Evolutionary conservation across 208 protist genomes (phyloP), one percentile per base, ranked within the genome.

Genomic region (Phytomonas francai): DNA sequence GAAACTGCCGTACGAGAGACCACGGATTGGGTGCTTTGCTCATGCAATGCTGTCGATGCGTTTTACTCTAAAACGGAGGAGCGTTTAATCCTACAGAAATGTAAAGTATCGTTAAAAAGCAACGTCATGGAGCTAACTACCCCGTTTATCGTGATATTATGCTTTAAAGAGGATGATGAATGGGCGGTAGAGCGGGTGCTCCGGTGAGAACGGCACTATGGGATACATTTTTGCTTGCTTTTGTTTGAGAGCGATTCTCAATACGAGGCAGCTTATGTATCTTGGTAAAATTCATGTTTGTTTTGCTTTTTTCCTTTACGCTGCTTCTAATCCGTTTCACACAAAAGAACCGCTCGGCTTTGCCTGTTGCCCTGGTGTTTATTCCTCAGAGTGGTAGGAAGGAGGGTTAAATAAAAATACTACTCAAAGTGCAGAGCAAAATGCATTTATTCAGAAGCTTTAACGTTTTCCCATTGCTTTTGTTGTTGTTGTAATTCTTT

Each of bases 1-100:
- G 83, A 87, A 56, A 93, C 80, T 2, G 87, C 87, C 19, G 87
- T 93, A 70, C 87, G 87, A 25, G 87, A 93, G 69, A 85, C 69
- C 3, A 93, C 87, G 4, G 87, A 93, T 59, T 93, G 87, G 84
- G 76, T 90, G 63, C 71, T 93, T 32, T 87, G 83, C 68, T 80
- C 71, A 39, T 90, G 87, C 61, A 66, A 70, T 12, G 87, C 81
- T n/a, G 70, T 67, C 1, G 77, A 82, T 30, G 76, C 84, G n/a
- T 89, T 86, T 68, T 93, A 90, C 71, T 84, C 80, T 9, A 85
- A 81, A 42, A 77, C 88, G 32, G 87, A 93, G 60, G 73, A 90
- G 72, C 74, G 87, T 5, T 70, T 93, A 12, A 80, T 93, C 28
- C 65, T 93, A 65, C 82, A 88, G 70, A 70, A 87, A 54, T 93